Evolutionary conservation across 257 asterid genomes (phyloP), one percentile per base, ranked within the genome.

Genomic region (Verbascum thapsus): DNA sequence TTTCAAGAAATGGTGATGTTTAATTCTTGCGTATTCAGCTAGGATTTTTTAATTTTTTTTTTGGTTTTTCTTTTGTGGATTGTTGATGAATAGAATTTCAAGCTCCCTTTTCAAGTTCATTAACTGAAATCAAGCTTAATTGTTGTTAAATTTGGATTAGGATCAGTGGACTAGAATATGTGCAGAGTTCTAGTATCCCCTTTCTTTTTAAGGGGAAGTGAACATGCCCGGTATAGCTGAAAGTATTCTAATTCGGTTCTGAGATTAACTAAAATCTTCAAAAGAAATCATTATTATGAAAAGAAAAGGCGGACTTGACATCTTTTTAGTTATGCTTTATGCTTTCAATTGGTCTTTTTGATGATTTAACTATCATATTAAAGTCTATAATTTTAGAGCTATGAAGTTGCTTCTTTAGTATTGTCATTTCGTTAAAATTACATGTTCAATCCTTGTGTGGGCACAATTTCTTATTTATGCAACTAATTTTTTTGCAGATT

Each of bases 401-500:
- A 22, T 35, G 45, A 20, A 17, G 47, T 63, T 68, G 64, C 12
- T 41, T 39, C 7, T 22, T 39, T 20, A 12, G 52, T 2, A 7
- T 47, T 32, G 63, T 26, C 20, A 9, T 9, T 53, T 53, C 22
- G 12, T 43, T 20, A 3, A 12, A 12, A 15, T 51, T 41, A 32
- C 22, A 7, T 32, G 9, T 47, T 6, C 22, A 2, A 50, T 40
- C 49, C 17, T 52, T 13, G 11, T 45, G 57, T 43, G 19, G 58
- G 19, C 34, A 0, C 38, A 17, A 10, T 20, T 11, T 50, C 63
- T 61, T 56, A 61, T 59, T 41, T 42, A 42, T 34, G 12, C 34
- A 34, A 38, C 55, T 59, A 15, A 34, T 6, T 32, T 16, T n/a
- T 57, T 55, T 70, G 47, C 79, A 72, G 77, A 77, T 59, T 53